Conservation (phyloP, 768 basidiomycete genomes). For the Pulveroboletus sp. region DNA sequence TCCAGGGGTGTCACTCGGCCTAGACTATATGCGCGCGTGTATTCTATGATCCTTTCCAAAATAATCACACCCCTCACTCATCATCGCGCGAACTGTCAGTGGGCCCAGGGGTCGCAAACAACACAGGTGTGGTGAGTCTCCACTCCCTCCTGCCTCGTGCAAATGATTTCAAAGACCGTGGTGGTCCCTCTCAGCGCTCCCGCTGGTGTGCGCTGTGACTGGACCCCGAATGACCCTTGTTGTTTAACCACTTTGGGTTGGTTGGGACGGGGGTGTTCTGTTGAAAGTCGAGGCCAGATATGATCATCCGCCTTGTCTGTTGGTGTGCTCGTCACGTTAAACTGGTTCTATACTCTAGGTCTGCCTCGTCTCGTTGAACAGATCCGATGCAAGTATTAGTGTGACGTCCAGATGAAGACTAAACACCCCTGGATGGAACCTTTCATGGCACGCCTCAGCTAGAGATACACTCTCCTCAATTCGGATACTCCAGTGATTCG, state of each 20-base stretch:
- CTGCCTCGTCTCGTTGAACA: not conserved
- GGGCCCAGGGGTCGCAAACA: not conserved
- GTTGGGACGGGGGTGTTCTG: slow-evolving; percentile 48
- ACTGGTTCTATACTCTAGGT: slow-evolving; percentile 1
- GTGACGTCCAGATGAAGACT: not conserved
- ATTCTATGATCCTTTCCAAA: slow-evolving; percentile 25
- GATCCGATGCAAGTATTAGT: slow-evolving; percentile 1
- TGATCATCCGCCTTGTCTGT: slow-evolving; percentile 41
- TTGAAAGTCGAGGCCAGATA: slow-evolving; percentile 86
- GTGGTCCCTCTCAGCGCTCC: slow-evolving; percentile 41
- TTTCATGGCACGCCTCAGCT: not conserved
- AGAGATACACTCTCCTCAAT: slow-evolving; percentile 71
- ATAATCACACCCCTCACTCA: slow-evolving; percentile 4
- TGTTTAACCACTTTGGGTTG: slow-evolving; percentile 46
- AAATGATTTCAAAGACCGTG: slow-evolving; percentile 67
- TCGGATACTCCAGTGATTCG: slow-evolving; percentile 76
- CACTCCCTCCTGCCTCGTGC: not conserved
- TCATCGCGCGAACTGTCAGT: not conserved
- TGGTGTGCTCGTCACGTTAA: slow-evolving; percentile 1
- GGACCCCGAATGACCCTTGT: slow-evolving; percentile 26
- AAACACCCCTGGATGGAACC: too few relatives aligned
- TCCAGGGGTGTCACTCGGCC: not conserved
- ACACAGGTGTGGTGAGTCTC: slow-evolving; percentile 27
- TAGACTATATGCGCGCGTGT: slow-evolving; percentile 22
- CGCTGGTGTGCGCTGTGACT: slow-evolving; percentile 3